Base-by-base conservation (phyloP, 2,329 filamentous ascomycete species). In the Aschersonia sp. region DNA sequence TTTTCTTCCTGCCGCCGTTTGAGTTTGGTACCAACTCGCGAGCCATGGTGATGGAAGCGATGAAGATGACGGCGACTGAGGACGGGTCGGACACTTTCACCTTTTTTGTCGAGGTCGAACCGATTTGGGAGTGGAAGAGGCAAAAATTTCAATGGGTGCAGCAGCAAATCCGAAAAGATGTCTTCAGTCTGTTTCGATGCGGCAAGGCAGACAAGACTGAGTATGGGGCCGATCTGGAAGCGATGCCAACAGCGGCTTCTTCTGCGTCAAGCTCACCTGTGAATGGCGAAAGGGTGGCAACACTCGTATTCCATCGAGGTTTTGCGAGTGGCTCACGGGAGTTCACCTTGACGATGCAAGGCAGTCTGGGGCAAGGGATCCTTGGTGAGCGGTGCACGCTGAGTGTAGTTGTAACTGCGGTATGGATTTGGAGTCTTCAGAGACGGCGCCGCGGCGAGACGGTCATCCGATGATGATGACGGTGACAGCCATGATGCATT, bases 81-180 rank as follows among this genome's bases (percentile, higher is more conserved):
- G 35, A 29, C 37, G 4, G 8, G 6, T 6, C 30, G 9, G 33
- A 6, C 37, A 31, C 45, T 8, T 46, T 46, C 30, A 46, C 45
- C 29, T 46, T 46, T 14, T 46, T 46, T 37, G 30, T 42, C 7
- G 45, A 46, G 12, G 12, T 41, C 4, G 35, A 46, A 37, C 45
- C 45, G 5, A 14, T 46, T 5, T 22, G 37, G n/a, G 39, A 29
- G 10, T 30, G 35, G 14, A 46, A 30, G 37, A 41, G 45, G 30
- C 45, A 46, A 22, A 46, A 46, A 30, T 46, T 46, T 32, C 33
- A 33, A 30, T 46, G 45, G 45, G 45, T 42, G 22, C 45, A 46
- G 30, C 5, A 41, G 8, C 4, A 9, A 12, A 37, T 30, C 11
- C 6, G 14, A 3, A 30, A 1, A 8, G 45, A 31, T 4, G 30